A percentile compares a stretch with the other conserved stretches of the same genome.
These are phyloP conservation scores for Beauveria sp. DNA, from an alignment of 2,329 filamentous ascomycete genomes.

Conservation along the genomic window DNA sequence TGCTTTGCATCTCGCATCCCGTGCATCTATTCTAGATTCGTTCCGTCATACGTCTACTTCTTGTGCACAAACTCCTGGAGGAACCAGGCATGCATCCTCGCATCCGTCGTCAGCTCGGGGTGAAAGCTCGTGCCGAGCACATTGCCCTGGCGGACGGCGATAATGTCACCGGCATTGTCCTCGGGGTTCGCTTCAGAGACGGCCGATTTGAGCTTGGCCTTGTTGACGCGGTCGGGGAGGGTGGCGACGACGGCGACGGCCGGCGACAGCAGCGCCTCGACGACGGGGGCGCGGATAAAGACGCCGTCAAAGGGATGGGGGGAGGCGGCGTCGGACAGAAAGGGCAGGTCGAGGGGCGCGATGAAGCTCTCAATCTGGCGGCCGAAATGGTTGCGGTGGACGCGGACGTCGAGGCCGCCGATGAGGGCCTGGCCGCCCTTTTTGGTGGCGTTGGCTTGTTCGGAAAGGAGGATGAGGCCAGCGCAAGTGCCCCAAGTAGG, in stretches of 20 bases:
- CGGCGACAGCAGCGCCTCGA: constrained; percentile 65
- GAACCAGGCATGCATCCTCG: constrained; percentile 93
- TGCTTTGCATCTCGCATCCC: no score
- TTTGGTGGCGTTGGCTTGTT: constrained; percentile 82
- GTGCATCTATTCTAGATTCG: no score
- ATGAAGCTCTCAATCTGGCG: constrained; percentile 90
- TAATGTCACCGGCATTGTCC: constrained; percentile 61
- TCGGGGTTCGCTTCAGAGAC: constrained; percentile 30
- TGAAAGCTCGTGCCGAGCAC: constrained; percentile 94
- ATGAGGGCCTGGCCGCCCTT: constrained; percentile 88
- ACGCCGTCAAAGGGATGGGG: constrained; percentile 60
- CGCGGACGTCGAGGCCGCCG: constrained; percentile 81
- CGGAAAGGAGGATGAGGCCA: constrained; percentile 82
- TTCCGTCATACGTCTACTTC: not conserved
- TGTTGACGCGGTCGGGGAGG: constrained; percentile 34
- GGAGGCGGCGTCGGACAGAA: constrained; percentile 39
- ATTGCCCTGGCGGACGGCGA: constrained; percentile 85
- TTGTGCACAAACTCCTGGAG: constrained; percentile 46
- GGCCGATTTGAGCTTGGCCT: constrained; percentile 25
- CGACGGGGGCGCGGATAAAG: constrained; percentile 91
- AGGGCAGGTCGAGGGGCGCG: constrained; percentile 63
- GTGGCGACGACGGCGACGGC: constrained; percentile 44
- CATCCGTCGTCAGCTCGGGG: constrained; percentile 82
- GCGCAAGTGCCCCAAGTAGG: constrained; percentile 96
- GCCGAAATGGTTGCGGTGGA: constrained; percentile 92